A percentile compares a stretch with the other conserved stretches of the same genome.
These are phyloP conservation scores for Ceratocystiopsis brevicomis DNA, from an alignment of 2,329 filamentous ascomycete genomes.

Conservation along the genomic window DNA sequence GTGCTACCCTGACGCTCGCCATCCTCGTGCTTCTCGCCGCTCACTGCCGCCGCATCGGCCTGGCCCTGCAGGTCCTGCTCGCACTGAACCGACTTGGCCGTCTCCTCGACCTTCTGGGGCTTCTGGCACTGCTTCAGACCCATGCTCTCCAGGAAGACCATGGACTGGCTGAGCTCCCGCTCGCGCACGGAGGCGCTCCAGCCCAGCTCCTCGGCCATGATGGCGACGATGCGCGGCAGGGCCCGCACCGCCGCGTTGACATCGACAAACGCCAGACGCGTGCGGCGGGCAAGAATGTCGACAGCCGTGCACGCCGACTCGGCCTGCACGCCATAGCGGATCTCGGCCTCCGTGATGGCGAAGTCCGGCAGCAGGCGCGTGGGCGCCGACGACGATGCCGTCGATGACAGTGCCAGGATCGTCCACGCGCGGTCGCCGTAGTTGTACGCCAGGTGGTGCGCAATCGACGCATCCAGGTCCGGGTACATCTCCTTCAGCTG, in stretches of 20 bases:
- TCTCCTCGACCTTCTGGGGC: too few relatives aligned
- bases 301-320: conserved; percentile 86
- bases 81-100: too few relatives aligned
- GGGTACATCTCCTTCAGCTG: conserved; percentile 43
- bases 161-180: conserved; percentile 56
- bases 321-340: conserved; percentile 70
- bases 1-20: too few relatives aligned
- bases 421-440: conserved; percentile 91
- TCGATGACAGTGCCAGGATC: conserved; percentile 34
- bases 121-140: conserved; percentile 29
- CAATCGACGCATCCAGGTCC: conserved; percentile 78
- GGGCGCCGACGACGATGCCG: background rate
- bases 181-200: conserved; percentile 59
- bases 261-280: conserved; percentile 74
- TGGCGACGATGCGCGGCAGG: conserved; percentile 67
- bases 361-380: conserved; percentile 1
- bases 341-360: conserved; percentile 28
- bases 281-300: conserved; percentile 72
- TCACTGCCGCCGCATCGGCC: too few relatives aligned
- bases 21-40: too few relatives aligned
- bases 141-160: conserved; percentile 42
- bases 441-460: conserved; percentile 67
- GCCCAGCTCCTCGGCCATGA: conserved; percentile 68
- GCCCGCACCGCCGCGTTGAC: conserved; percentile 79
- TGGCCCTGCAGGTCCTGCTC: too few relatives aligned